These are phyloP conservation scores for Blastobotrys peoriensis DNA, from an alignment of 805 yeast genomes.

Conservation along the genomic window DNA sequence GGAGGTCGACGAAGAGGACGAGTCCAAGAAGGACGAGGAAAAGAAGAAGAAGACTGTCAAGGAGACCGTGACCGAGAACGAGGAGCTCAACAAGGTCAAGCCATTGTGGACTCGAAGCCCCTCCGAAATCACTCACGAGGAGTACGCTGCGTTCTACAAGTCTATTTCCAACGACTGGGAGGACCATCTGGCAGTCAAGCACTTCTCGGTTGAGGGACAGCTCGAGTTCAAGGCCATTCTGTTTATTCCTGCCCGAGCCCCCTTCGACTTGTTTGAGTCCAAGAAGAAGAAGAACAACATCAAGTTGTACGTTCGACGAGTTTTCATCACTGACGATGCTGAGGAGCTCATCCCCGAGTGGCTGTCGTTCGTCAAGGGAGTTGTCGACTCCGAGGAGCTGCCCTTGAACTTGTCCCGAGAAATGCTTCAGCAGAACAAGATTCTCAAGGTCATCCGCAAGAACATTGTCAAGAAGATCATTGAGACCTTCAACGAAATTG, in stretches of 20 bases:
- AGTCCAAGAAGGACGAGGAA: constrained; percentile 62
- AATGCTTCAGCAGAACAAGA: constrained; percentile 99
- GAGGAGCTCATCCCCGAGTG: constrained; percentile 99
- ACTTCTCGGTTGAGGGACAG: constrained; percentile 99
- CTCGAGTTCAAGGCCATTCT: constrained; percentile 97
- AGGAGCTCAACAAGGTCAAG: constrained; percentile 97
- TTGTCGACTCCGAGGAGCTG: constrained; percentile 98
- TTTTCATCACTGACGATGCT: constrained; percentile 98
- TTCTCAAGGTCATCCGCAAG: constrained; percentile 98
- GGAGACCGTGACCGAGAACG: constrained; percentile 91
- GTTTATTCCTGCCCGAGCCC: constrained; percentile 98
- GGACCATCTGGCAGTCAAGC: constrained; percentile 99
- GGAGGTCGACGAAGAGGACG: constrained; percentile 68
- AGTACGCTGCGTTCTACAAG: constrained; percentile 98
- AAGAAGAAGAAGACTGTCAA: constrained; percentile 84
- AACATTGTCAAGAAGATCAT: constrained; percentile 97
- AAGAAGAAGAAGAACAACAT: constrained; percentile 99
- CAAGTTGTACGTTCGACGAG: constrained; percentile 98
- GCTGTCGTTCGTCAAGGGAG: constrained; percentile 97
- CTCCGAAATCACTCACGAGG: constrained; percentile 94
- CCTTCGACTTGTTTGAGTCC: constrained; percentile 95
- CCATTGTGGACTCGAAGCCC: constrained; percentile 99
- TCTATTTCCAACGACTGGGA: constrained; percentile 99
- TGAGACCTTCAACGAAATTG: constrained; percentile 98
- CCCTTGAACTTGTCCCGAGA: constrained; percentile 99